Conservation (phyloP, 352 stramenopile genomes). For the Phytophthora palmivora region DNA sequence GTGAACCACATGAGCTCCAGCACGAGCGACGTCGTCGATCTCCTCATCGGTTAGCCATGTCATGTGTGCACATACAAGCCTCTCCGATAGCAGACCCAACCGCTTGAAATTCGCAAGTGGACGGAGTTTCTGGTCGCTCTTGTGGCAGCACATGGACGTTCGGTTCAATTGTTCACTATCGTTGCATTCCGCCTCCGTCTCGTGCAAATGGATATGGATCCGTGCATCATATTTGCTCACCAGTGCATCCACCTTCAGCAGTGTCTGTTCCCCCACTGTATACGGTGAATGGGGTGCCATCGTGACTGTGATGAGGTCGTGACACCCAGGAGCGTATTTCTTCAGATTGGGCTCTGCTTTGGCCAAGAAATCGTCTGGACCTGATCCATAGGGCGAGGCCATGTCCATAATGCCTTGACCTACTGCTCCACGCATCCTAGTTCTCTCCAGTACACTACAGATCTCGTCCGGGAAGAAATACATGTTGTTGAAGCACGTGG, state of each 20-base stretch:
- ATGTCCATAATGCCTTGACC: slow-evolving; percentile 78
- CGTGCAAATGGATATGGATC: slow-evolving; percentile 89
- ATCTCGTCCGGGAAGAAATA: slow-evolving; percentile 85
- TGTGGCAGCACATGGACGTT: slow-evolving; percentile 83
- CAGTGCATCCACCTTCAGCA: slow-evolving; percentile 49
- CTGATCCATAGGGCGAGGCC: slow-evolving; percentile 60
- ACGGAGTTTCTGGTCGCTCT: slow-evolving; percentile 74
- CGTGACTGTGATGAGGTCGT: slow-evolving; percentile 67
- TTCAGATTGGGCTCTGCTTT: slow-evolving; percentile 71
- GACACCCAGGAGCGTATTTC: slow-evolving; percentile 59
- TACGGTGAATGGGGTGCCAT: slow-evolving; percentile 88
- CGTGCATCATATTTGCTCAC: slow-evolving; percentile 62
- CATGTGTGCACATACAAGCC: slow-evolving; percentile 83
- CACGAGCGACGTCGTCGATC: slow-evolving; percentile 69
- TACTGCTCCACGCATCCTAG: slow-evolving; percentile 76
- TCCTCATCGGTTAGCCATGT: slow-evolving; percentile 86
- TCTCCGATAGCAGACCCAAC: slow-evolving; percentile 74
- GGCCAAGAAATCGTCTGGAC: slow-evolving; percentile 74
- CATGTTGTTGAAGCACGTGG: slow-evolving; percentile 93
- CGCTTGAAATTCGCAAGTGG: slow-evolving; percentile 87
- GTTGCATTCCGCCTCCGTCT: slow-evolving; percentile 81
- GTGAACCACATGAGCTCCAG: slow-evolving; percentile 79
- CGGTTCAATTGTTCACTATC: slow-evolving; percentile 74
- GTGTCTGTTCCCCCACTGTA: slow-evolving; percentile 76
- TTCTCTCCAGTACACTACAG: slow-evolving; percentile 58